Evolutionary conservation across 176 grass and related monocot genomes (phyloP).

Genomic region (Zea luxurians): DNA sequence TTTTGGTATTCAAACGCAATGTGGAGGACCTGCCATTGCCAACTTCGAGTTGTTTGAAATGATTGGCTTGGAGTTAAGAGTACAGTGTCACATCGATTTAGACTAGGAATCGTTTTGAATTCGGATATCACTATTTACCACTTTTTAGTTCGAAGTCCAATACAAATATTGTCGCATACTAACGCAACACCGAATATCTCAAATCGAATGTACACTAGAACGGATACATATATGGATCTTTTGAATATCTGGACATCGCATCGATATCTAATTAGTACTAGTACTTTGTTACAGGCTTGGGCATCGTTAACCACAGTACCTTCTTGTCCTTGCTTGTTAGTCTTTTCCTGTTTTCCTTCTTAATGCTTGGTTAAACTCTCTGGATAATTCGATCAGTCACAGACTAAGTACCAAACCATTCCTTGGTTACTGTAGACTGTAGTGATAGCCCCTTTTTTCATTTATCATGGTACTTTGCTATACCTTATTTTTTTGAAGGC

Average conservation of each 20-base stretch:
- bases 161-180: no score
- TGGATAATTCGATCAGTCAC: not conserved
- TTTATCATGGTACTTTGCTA: not conserved
- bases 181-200: no score
- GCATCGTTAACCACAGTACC: not conserved
- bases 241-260: no score
- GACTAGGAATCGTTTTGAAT: no score
- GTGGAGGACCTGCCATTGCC: not conserved
- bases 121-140: no score
- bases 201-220: no score
- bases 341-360: not conserved
- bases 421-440: not conserved
- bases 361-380: not conserved
- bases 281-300: not conserved
- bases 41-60: not conserved
- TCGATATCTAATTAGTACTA: not conserved
- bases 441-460: not conserved
- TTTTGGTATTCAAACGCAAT: not conserved
- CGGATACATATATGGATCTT: no score
- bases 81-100: not conserved
- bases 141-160: no score
- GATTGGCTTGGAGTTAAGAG: not conserved
- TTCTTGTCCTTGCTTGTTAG: not conserved
- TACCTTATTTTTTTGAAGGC: not conserved
- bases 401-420: not conserved